Conservation (phyloP, 768 basidiomycete genomes). For the Boletus vermiculosoides region DNA sequence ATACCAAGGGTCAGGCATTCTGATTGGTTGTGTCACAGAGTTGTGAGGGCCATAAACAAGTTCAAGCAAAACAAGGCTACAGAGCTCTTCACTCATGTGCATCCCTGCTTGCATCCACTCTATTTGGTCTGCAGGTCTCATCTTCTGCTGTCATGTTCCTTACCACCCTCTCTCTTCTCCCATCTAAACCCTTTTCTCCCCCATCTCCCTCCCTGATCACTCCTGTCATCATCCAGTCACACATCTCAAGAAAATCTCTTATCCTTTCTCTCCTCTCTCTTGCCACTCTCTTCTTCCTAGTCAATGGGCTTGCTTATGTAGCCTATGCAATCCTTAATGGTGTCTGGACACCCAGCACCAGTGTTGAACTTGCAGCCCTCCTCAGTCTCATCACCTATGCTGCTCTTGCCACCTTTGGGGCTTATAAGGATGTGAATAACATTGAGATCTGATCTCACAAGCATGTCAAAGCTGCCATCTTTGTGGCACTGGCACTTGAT, state of each 20-base stretch:
- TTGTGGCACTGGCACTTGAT: conserved; percentile 57
- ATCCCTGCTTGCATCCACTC: conserved; percentile 33
- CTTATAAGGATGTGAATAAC: conserved; percentile 76
- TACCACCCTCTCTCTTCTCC: conserved; percentile 58
- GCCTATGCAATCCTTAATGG: conserved; percentile 62
- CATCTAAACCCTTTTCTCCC: conserved; percentile 45
- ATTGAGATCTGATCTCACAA: conserved; percentile 64
- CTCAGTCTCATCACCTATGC: conserved; percentile 68
- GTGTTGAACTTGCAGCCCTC: conserved; percentile 65
- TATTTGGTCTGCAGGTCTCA: conserved; percentile 59
- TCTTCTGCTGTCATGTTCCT: conserved; percentile 69
- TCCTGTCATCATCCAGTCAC: conserved; percentile 69
- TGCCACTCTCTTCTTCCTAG: conserved; percentile 66
- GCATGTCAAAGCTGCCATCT: conserved; percentile 54
- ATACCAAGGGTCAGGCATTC: too few species aligned
- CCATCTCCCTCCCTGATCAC: conserved; percentile 61
- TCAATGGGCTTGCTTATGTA: conserved; percentile 75
- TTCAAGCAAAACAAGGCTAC: too few species aligned
- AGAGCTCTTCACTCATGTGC: not conserved
- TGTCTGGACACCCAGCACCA: conserved; percentile 61
- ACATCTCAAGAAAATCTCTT: conserved; percentile 69
- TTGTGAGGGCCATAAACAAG: too few species aligned
- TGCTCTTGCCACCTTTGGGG: conserved; percentile 70
- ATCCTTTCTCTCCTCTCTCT: conserved; percentile 74
- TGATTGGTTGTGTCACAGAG: too few species aligned